These are phyloP conservation scores for Trichophyton simii DNA, from an alignment of 2,329 filamentous ascomycete species.

Conservation along the genomic window DNA sequence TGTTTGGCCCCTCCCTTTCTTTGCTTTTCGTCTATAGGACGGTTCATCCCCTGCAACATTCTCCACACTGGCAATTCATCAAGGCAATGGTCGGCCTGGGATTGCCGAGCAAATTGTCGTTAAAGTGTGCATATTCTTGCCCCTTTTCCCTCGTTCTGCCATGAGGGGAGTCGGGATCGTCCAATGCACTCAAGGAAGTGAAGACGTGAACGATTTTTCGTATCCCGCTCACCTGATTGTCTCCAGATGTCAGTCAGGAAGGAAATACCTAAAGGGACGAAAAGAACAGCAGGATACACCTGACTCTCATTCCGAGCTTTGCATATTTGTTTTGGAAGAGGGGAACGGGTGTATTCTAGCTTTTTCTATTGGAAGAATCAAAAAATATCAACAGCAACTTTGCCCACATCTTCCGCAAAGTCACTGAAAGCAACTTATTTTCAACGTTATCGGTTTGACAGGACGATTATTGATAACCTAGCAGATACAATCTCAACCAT, in stretches of 20 bases:
- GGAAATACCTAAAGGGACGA: neutral
- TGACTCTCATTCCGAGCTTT: neutral
- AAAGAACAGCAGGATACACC: neutral
- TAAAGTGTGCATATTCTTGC: neutral
- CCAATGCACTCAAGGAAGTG: neutral
- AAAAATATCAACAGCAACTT: neutral
- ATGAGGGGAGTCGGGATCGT: neutral
- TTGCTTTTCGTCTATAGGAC: neutral
- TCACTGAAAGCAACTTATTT: no score
- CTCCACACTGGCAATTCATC: neutral
- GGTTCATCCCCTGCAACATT: neutral
- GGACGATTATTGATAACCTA: no score
- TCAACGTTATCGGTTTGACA: no score
- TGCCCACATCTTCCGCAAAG: no score
- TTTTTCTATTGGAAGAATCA: neutral
- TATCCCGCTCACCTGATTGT: neutral
- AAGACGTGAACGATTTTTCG: neutral
- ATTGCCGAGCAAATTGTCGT: neutral
- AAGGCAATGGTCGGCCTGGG: neutral
- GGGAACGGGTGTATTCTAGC: neutral
- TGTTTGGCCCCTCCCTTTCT: neutral
- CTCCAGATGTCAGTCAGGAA: neutral
- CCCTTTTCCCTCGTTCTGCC: neutral
- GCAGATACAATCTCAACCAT: neutral
- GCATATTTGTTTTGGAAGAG: neutral